Evolutionary conservation across 2,329 filamentous ascomycete species (phyloP).

Genomic region (Microdochium trichocladiopsis): DNA sequence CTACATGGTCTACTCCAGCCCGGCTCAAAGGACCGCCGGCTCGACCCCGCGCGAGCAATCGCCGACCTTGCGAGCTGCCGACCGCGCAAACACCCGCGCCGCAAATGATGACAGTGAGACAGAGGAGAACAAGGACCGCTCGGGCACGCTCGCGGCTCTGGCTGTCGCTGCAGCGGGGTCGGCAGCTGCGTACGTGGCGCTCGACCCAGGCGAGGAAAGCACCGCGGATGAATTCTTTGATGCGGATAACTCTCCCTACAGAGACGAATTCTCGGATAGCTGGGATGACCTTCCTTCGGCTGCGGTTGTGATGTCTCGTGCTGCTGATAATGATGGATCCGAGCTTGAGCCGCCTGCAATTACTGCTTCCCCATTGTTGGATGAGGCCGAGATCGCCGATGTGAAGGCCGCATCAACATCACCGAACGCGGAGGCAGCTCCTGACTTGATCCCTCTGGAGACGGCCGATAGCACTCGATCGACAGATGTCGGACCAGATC

Average conservation of each 20-base stretch:
- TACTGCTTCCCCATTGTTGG: background rate
- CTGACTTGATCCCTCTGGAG: no score
- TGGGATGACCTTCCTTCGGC: background rate
- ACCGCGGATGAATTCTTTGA: slow-evolving; percentile 1
- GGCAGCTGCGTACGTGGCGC: slow-evolving; percentile 13
- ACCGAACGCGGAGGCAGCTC: background rate
- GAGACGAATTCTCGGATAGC: background rate
- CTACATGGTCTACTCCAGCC: slow-evolving; percentile 30
- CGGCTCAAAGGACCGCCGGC: slow-evolving; percentile 19
- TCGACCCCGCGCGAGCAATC: slow-evolving; percentile 12
- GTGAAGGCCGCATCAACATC: no score
- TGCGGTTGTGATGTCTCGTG: background rate
- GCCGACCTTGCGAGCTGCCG: background rate
- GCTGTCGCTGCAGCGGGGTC: background rate
- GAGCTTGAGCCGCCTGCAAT: background rate
- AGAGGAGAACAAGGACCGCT: background rate
- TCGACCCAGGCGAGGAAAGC: background rate
- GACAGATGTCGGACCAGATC: no score
- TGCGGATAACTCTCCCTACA: background rate
- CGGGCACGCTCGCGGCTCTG: background rate
- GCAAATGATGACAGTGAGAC: background rate
- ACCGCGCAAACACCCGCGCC: background rate
- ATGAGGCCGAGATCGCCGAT: background rate
- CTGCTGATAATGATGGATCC: background rate
- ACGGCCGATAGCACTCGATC: no score